Base-by-base conservation (phyloP, 371 early-diverging fungal genomes). In the Mucor lusitanicus region DNA sequence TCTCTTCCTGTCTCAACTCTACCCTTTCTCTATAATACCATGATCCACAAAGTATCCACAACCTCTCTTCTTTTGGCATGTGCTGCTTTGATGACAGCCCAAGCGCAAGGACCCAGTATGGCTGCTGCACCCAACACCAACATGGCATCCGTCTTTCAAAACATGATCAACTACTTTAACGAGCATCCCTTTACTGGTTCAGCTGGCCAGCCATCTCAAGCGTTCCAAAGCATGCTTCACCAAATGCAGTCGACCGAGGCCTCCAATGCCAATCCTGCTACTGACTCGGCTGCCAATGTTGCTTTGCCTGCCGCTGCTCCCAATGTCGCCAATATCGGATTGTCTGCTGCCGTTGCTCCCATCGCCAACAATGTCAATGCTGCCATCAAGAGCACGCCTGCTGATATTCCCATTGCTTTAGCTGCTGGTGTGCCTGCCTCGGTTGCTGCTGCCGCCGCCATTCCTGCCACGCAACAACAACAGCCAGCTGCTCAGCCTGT, bases 391-490 rank as follows among this genome's bases (percentile, higher is more conserved):
- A 28, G 12, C 50, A 17, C 50, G 25, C 61, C 67, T 28, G 54
- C 64, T 25, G 53, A 39, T 55, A 59, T 25, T 0, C 61, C 67
- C 17, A 32, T 61, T 32, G 61, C 67, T 27, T 42, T 66, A 4
- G 60, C 60, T 15, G 54, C 61, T 30, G 61, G 54, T 12, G 17
- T 59, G 11, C 59, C 60, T 64, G 69, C 60, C 19, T 42, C 64
- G 2, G 28, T 56, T 19, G 65, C 59, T 25, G 56, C 37, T 30
- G 57, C 65, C 33, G 59, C 60, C 44, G 64, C 69, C n/a, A 33
- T 37, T 37, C 44, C 54, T 59, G 44, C 46, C 1, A 35, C 11
- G 32, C 57, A 56, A 23, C 25, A 63, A 37, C 19, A 25, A 39
- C 27, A 13, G n/a, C n/a, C n/a, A 27, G 58, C 13, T 57, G 30